These are phyloP conservation scores for Orbilia quercus DNA, from an alignment of 2,329 filamentous ascomycete species.

Conservation along the genomic window DNA sequence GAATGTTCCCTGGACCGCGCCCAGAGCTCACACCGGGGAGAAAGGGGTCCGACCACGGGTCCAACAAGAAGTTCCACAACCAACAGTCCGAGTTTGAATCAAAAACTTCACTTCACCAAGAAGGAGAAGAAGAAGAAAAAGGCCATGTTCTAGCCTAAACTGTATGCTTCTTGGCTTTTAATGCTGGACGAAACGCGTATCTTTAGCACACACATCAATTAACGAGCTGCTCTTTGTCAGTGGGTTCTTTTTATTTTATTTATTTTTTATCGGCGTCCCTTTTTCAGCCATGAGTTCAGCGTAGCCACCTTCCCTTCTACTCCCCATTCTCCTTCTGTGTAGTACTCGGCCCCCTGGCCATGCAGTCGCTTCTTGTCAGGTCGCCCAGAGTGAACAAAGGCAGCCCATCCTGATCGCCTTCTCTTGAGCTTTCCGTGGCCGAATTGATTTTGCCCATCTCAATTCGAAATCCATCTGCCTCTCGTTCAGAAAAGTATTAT, in stretches of 20 bases:
- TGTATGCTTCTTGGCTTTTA: conserved; percentile 32
- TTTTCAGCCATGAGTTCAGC: conserved; percentile 38
- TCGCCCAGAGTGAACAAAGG: conserved; percentile 11
- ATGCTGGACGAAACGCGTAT: conserved; percentile 15
- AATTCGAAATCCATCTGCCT: conserved; percentile 17
- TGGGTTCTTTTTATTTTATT: background rate
- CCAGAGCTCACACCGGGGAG: background rate
- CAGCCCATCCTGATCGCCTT: conserved; percentile 11
- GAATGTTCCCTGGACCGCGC: conserved; percentile 7
- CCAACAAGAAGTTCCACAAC: conserved; percentile 12
- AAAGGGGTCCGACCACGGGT: conserved; percentile 12
- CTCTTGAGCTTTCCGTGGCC: conserved; percentile 20
- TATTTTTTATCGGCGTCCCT: conserved; percentile 8
- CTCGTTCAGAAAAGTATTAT: conserved; percentile 22
- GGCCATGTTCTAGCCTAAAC: conserved; percentile 52
- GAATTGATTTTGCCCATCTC: conserved; percentile 20
- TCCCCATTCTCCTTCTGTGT: conserved; percentile 10
- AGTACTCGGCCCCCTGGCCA: conserved; percentile 13
- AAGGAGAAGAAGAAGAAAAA: background rate
- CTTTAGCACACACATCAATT: background rate
- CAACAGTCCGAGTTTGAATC: background rate
- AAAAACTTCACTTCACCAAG: background rate
- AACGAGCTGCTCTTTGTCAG: background rate
- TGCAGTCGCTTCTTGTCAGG: conserved; percentile 7
- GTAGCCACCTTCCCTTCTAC: conserved; percentile 50